Evolutionary conservation across 495 filamentous ascomycete species (phyloP).

Genomic region (Neohortaea acidophila): DNA sequence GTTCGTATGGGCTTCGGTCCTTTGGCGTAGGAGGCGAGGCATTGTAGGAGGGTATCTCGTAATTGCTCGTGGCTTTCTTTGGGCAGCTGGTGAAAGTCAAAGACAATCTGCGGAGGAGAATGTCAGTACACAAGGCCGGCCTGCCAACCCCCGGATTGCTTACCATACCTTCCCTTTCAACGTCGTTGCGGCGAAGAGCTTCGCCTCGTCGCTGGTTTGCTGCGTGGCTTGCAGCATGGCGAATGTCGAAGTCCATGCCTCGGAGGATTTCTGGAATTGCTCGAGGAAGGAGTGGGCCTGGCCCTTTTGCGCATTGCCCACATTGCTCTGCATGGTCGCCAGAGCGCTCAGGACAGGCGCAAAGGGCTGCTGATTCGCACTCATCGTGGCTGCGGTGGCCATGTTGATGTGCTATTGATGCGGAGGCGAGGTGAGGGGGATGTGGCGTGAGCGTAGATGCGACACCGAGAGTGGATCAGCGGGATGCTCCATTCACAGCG

Average conservation of each 20-base stretch:
- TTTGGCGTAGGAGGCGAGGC: conserved; percentile 60
- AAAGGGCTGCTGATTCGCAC: conserved; percentile 37
- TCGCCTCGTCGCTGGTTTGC: conserved; percentile 63
- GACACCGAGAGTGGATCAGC: too few species aligned
- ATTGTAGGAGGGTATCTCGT: conserved; percentile 63
- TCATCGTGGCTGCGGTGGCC: conserved; percentile 17
- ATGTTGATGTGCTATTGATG: conserved; percentile 5
- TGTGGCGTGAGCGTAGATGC: too few species aligned
- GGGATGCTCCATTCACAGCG: too few species aligned
- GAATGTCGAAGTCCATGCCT: conserved; percentile 81
- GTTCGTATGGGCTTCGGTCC: conserved; percentile 85
- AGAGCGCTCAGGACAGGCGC: conserved; percentile 74
- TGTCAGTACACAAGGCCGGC: conserved; percentile 1
- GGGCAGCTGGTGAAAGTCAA: conserved; percentile 74
- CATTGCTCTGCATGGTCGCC: conserved; percentile 68
- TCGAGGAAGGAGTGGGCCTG: conserved; percentile 81
- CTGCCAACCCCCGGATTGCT: not conserved
- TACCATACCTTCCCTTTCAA: conserved; percentile 84
- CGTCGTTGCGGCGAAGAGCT: conserved; percentile 91
- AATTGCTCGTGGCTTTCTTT: conserved; percentile 55
- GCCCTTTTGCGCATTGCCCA: conserved; percentile 66
- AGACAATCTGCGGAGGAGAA: conserved; percentile 46
- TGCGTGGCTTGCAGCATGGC: conserved; percentile 62
- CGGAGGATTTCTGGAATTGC: conserved; percentile 94
- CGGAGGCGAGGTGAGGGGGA: too few species aligned